Percentiles rank a stretch among this genome's conserved stretches.
These are phyloP conservation scores for Wickerhamiella galacta DNA, from an alignment of 805 yeast species.

Conservation along the genomic window DNA sequence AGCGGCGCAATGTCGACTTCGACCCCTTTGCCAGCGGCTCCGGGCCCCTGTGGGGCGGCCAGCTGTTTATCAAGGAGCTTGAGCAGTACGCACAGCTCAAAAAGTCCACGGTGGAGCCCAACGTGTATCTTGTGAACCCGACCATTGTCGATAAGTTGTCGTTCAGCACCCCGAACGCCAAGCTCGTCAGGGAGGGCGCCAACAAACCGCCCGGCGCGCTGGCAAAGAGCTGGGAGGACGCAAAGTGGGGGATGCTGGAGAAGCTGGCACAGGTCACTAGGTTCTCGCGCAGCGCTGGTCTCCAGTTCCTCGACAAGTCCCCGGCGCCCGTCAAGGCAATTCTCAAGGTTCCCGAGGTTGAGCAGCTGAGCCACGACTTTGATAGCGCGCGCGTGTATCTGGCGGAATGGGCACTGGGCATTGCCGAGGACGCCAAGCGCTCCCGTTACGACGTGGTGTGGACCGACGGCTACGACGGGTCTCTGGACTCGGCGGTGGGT, in stretches of 20 bases:
- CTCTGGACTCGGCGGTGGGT: constrained; percentile 19
- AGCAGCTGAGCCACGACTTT: constrained; percentile 69
- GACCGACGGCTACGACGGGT: constrained; percentile 21
- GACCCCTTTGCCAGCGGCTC: constrained; percentile 44
- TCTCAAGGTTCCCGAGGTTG: constrained; percentile 64
- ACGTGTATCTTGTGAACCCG: constrained; percentile 66
- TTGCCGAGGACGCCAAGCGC: constrained; percentile 76
- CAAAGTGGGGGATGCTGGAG: constrained; percentile 78
- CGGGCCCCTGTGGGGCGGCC: constrained; percentile 76
- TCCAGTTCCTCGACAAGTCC: constrained; percentile 37
- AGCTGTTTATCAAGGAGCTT: constrained; percentile 46
- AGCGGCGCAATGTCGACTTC: constrained; percentile 43
- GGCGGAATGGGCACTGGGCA: constrained; percentile 93
- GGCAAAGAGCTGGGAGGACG: constrained; percentile 38
- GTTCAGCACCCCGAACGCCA: constrained; percentile 32
- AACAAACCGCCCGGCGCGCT: constrained; percentile 24
- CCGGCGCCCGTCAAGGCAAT: constrained; percentile 43
- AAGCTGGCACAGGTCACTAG: constrained; percentile 65
- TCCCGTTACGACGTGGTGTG: constrained; percentile 25
- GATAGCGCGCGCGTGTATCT: constrained; percentile 82
- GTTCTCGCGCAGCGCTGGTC: constrained; percentile 45
- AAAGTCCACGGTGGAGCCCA: constrained; percentile 52
- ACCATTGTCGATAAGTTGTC: constrained; percentile 44
- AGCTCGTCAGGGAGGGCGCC: constrained; percentile 15
- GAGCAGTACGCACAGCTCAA: constrained; percentile 42